Evolutionary conservation across 768 basidiomycete genomes (phyloP), one percentile per base, ranked within the genome.

Genomic region (Leccinum subgranulosum): DNA sequence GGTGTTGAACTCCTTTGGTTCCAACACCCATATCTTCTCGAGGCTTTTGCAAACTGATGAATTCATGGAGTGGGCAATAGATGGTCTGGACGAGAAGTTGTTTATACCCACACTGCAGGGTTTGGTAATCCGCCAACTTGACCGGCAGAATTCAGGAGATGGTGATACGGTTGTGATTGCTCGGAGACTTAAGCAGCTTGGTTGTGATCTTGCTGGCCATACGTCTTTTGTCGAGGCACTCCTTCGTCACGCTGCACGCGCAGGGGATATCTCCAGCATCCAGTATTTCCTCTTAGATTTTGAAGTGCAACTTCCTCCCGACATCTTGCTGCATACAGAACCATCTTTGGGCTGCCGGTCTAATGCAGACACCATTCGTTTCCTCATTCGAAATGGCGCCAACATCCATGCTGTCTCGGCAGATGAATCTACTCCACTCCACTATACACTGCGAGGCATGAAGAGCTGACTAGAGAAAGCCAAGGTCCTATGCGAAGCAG

Each of bases 191-290:
- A 15, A 39, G 36, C 36, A 39, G 17, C n/a, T 39, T 15, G 15
- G 36, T 8, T 36, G 36, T 39, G 36, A 17, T 17, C 36, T 39
- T 39, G 17, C 7, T 39, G 36, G 36, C 17, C 6, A 39, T n/a
- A 12, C 31, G 3, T 33, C 12, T 12, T 39, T 39, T 3, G 3
- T 39, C 17, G 36, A 39, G 7, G 14, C 15, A n/a, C 36, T 39
- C 17, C 17, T 39, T 6, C 17, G 7, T 2, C 1, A n/a, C 6
- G 3, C 41, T 43, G 9, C 19, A 0, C 0, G 9, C 3, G 4
- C 4, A 43, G n/a, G 41, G 19, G 19, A 43, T 6, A 19, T 43
- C n/a, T 19, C 41, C 19, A 19, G 9, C 9, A 43, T 43, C 41
- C 4, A 19, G n/a, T 0, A 43, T 5, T 11, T 43, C 4, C 41